These are phyloP conservation scores for Paragyromitra xinjiangensis DNA, from an alignment of 495 filamentous ascomycete genomes.

Conservation along the genomic window DNA sequence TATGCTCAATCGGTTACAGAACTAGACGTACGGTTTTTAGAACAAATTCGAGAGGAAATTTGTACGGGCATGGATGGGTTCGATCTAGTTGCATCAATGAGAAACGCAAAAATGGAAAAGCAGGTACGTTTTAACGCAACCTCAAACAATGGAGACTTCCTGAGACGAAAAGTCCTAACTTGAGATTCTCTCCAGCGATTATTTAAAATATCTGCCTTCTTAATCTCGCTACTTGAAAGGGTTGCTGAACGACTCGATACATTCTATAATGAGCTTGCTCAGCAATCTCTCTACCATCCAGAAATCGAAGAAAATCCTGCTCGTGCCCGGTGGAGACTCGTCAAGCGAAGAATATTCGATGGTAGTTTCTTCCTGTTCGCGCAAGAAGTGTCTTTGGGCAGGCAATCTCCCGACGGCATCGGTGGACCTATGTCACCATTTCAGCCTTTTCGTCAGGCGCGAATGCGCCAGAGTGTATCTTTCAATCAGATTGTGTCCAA, in stretches of 20 bases:
- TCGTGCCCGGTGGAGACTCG: constrained; percentile 62
- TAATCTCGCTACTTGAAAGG: constrained; percentile 63
- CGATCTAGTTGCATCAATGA: constrained; percentile 59
- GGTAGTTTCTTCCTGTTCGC: constrained; percentile 64
- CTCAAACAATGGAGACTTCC: neutral
- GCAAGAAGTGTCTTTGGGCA: constrained; percentile 58
- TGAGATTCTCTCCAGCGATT: constrained; percentile 47
- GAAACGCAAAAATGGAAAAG: constrained; percentile 43
- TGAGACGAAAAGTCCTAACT: neutral
- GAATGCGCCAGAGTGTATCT: constrained; percentile 51
- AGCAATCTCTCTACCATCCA: constrained; percentile 61
- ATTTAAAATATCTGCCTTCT: constrained; percentile 61
- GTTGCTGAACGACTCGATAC: constrained; percentile 63
- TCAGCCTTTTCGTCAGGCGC: constrained; percentile 11
- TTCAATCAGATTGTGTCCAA: constrained; percentile 63
- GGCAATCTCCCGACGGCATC: constrained; percentile 35
- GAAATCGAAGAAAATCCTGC: constrained; percentile 64
- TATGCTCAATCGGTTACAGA: constrained; percentile 63
- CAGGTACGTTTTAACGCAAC: constrained; percentile 52
- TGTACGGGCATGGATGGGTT: constrained; percentile 65
- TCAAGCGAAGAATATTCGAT: constrained; percentile 61
- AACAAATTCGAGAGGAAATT: constrained; percentile 64
- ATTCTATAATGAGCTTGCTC: constrained; percentile 63
- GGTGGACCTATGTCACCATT: constrained; percentile 17
- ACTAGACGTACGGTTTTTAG: constrained; percentile 63